Evolutionary conservation across 2,329 filamentous ascomycete species (phyloP).

Genomic region (Trichoderma atrobrunneum): DNA sequence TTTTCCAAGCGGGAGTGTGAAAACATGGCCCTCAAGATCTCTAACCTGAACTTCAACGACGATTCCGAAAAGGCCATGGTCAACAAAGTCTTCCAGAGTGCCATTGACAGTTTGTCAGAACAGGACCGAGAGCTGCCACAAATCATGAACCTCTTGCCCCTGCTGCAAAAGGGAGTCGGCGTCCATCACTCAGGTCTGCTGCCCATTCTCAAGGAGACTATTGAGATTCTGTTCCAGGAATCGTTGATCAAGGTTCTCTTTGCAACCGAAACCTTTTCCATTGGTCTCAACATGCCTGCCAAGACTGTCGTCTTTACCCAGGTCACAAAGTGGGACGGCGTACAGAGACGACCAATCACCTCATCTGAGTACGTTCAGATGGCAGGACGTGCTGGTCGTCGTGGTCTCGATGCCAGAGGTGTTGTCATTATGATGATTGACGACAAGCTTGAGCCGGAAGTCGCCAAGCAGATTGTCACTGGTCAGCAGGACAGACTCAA

Average conservation of each 20-base stretch:
- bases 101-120: constrained; percentile 87
- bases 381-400: constrained; percentile 93
- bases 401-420: constrained; percentile 95
- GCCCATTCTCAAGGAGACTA: constrained; percentile 95
- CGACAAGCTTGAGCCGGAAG: constrained; percentile 89
- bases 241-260: constrained; percentile 97
- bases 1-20: constrained; percentile 99
- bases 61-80: constrained; percentile 95
- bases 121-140: constrained; percentile 87
- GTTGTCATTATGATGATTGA: constrained; percentile 99
- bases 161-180: constrained; percentile 87
- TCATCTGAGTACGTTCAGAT: constrained; percentile 98
- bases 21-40: constrained; percentile 82
- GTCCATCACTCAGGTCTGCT: constrained; percentile 95
- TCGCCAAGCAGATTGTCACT: constrained; percentile 93
- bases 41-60: constrained; percentile 87
- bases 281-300: constrained; percentile 97
- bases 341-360: constrained; percentile 75
- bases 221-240: constrained; percentile 98
- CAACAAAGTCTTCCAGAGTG: constrained; percentile 86
- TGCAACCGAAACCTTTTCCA: constrained; percentile 97
- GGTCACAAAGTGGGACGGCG: constrained; percentile 91
- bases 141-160: constrained; percentile 83
- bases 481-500: constrained; percentile 97
- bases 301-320: constrained; percentile 99